Evolutionary conservation across 1,139 yeast species (phyloP).

Genomic region (Yamadazyma siamensis): DNA sequence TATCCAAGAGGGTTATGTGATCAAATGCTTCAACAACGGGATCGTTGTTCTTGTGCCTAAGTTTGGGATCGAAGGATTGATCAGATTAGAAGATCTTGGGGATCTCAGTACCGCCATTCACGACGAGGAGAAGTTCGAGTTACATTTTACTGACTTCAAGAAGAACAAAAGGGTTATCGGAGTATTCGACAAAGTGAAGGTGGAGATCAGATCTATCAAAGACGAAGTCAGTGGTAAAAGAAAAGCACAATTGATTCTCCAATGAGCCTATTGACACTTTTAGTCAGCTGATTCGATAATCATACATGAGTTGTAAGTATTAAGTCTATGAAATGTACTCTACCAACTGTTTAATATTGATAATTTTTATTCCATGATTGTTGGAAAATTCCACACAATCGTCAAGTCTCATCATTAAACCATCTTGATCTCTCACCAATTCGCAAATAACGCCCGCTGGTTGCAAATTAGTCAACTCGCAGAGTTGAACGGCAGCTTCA

Average conservation of each 20-base stretch:
- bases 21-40: slow-evolving; percentile 92
- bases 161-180: slow-evolving; percentile 51
- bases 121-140: slow-evolving; percentile 74
- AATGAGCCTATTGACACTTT: slow-evolving; percentile 5
- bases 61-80: slow-evolving; percentile 93
- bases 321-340: slow-evolving; percentile 39
- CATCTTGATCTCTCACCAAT: slow-evolving; percentile 88
- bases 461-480: slow-evolving; percentile 69
- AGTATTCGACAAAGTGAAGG: slow-evolving; percentile 83
- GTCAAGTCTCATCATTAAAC: slow-evolving; percentile 90
- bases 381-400: slow-evolving; percentile 76
- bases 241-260: slow-evolving; percentile 72
- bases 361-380: slow-evolving; percentile 61
- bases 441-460: slow-evolving; percentile 96
- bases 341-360: slow-evolving; percentile 77
- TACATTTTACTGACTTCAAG: slow-evolving; percentile 49
- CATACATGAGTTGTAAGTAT: no score
- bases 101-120: slow-evolving; percentile 63
- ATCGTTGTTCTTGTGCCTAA: slow-evolving; percentile 94
- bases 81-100: slow-evolving; percentile 73
- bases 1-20: slow-evolving; percentile 84
- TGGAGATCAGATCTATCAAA: slow-evolving; percentile 73
- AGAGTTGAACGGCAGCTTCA: slow-evolving; percentile 92
- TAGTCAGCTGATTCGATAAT: no score
- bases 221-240: slow-evolving; percentile 92